phyloP scores from a whole-genome alignment of 2,329 filamentous ascomycete genomes.

The Neonectria faginata region DNA sequence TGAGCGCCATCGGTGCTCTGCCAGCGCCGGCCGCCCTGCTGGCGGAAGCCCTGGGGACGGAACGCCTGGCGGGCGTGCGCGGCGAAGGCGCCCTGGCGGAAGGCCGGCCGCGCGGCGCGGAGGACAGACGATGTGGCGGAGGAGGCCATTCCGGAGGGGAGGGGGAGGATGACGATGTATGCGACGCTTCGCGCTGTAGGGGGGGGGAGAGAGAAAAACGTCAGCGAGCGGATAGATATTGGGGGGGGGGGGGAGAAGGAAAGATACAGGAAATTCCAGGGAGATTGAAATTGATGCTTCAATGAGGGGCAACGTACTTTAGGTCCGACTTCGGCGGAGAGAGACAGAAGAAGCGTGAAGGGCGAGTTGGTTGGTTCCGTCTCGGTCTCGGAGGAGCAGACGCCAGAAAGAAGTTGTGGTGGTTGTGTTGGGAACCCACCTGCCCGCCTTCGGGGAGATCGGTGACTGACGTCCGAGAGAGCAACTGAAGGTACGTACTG shows the following conservation, averaged over 20 bases:
- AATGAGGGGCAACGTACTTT: not conserved
- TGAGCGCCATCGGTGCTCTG: slow-evolving; percentile 73
- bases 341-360: no score
- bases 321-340: not conserved
- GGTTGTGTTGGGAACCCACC: slow-evolving; percentile 24
- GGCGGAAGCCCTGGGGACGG: slow-evolving; percentile 55
- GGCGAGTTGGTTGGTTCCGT: not conserved
- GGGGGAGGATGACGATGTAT: not conserved
- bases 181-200: not conserved
- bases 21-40: slow-evolving; percentile 65
- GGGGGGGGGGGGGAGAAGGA: no score
- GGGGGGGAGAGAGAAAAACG: not conserved
- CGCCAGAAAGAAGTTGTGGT: slow-evolving; percentile 11
- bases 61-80: slow-evolving; percentile 67
- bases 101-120: slow-evolving; percentile 66
- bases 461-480: slow-evolving; percentile 20
- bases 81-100: slow-evolving; percentile 66
- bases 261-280: not conserved
- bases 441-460: slow-evolving; percentile 12
- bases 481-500: slow-evolving; percentile 1
- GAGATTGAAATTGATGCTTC: not conserved
- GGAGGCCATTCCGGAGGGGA: slow-evolving; percentile 35
- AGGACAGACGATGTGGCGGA: slow-evolving; percentile 62
- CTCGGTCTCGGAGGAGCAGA: slow-evolving; percentile 3
- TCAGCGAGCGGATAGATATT: no score